Percentiles rank a stretch among this genome's conserved stretches.
Evolutionary conservation across 768 basidiomycete species (phyloP).

Genomic region (Boletus rufocinnamomeus): DNA sequence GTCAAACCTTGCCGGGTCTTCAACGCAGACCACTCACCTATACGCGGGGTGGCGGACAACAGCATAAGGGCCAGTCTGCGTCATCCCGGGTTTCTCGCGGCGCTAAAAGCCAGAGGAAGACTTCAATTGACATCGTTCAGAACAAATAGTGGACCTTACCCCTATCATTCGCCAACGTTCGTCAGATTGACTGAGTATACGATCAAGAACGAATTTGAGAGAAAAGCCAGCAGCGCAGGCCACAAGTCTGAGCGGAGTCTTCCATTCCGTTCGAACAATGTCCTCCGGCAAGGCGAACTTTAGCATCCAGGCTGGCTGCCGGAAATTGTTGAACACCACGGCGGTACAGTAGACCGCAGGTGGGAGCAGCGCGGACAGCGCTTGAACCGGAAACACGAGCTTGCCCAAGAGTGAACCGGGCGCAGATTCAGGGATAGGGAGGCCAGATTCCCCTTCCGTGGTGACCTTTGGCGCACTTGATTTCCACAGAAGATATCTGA

Average conservation of each 20-base stretch:
- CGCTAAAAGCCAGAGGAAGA: constrained; percentile 18
- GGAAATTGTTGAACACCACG: constrained; percentile 32
- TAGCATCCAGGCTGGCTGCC: constrained; percentile 40
- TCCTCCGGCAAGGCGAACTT: constrained; percentile 29
- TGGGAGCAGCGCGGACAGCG: constrained; percentile 22
- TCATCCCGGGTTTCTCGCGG: constrained; percentile 33
- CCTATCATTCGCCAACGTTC: constrained; percentile 37
- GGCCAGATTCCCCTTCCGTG: constrained; percentile 17
- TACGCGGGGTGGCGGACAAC: constrained; percentile 41
- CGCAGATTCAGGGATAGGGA: constrained; percentile 18
- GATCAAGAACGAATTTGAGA: constrained; percentile 15
- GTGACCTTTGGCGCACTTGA: not conserved
- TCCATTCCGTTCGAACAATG: constrained; percentile 25
- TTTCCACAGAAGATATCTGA: constrained; percentile 23
- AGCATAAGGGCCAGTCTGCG: constrained; percentile 37
- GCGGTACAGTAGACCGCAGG: constrained; percentile 32
- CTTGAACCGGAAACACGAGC: constrained; percentile 33
- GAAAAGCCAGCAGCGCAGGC: constrained; percentile 32
- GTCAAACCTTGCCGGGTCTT: not conserved
- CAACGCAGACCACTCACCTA: constrained; percentile 24
- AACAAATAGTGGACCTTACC: constrained; percentile 15
- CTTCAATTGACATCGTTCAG: not conserved
- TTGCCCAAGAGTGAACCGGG: constrained; percentile 26
- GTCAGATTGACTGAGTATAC: constrained; percentile 24
- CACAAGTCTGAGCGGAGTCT: constrained; percentile 25